Evolutionary conservation across 2,329 filamentous ascomycete genomes (phyloP).

Genomic region (Neonectria faginata): DNA sequence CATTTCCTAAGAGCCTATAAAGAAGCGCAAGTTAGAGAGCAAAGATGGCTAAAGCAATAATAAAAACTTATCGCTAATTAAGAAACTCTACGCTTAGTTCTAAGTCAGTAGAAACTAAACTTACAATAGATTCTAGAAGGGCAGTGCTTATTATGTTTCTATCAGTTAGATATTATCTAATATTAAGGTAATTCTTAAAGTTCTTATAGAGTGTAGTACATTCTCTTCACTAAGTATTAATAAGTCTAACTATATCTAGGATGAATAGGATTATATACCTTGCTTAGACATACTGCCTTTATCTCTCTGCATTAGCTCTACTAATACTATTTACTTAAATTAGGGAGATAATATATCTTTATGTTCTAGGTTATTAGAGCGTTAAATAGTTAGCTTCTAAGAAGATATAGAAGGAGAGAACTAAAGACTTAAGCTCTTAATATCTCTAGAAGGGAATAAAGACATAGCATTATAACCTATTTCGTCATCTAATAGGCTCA

Average conservation of each 20-base stretch:
- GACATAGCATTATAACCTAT: background rate
- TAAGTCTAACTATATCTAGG: background rate
- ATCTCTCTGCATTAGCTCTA: background rate
- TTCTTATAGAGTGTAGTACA: background rate
- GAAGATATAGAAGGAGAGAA: too few relatives aligned
- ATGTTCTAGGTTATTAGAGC: background rate
- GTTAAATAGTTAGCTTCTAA: too few relatives aligned
- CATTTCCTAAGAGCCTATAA: background rate
- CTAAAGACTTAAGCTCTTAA: background rate
- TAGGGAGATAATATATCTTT: background rate
- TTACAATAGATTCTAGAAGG: background rate
- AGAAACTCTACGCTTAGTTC: too few relatives aligned
- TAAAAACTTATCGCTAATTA: too few relatives aligned
- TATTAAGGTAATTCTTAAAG: background rate
- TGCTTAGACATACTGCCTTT: background rate
- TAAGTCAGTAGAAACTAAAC: too few relatives aligned
- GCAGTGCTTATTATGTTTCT: background rate
- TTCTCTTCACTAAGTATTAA: background rate
- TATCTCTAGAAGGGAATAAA: background rate
- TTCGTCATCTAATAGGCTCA: background rate
- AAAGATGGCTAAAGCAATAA: background rate
- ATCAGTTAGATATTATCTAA: background rate
- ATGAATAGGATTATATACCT: background rate
- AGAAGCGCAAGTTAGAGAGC: background rate
- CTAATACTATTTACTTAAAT: background rate